These are phyloP conservation scores for Cicer chorassanicum DNA, from an alignment of 306 rosid species.

Conservation along the genomic window DNA sequence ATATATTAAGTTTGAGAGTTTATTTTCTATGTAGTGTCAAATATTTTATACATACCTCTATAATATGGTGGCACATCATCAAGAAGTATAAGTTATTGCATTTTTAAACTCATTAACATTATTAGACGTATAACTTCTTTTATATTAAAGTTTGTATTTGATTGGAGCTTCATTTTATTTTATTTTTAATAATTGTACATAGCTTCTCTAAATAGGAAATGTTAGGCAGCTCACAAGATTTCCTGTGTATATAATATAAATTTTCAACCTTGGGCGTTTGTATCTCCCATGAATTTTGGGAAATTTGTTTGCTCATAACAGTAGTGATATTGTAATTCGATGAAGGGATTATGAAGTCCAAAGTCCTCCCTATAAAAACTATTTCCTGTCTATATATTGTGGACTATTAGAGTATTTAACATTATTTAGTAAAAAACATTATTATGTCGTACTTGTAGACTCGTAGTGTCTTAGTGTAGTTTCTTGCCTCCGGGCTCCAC, in stretches of 20 bases:
- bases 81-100: background rate
- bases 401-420: constrained; percentile 4
- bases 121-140: no score
- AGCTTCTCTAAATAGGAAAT: background rate
- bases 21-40: background rate
- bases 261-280: background rate
- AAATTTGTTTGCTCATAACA: constrained; percentile 25
- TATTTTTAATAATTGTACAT: background rate
- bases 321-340: background rate
- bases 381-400: background rate
- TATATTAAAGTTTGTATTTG: no score
- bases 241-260: background rate
- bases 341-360: constrained; percentile 19
- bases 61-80: background rate
- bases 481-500: no score
- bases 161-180: background rate
- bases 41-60: background rate
- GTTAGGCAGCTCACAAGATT: constrained; percentile 13
- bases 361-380: constrained; percentile 6
- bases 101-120: no score
- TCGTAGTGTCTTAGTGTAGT: no score
- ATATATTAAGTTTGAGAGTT: background rate
- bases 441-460: no score
- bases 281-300: background rate
- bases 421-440: no score